Evolutionary conservation across 2,329 filamentous ascomycete species (phyloP), one percentile per base, ranked within the genome.

Genomic region (Claviceps spartinae): DNA sequence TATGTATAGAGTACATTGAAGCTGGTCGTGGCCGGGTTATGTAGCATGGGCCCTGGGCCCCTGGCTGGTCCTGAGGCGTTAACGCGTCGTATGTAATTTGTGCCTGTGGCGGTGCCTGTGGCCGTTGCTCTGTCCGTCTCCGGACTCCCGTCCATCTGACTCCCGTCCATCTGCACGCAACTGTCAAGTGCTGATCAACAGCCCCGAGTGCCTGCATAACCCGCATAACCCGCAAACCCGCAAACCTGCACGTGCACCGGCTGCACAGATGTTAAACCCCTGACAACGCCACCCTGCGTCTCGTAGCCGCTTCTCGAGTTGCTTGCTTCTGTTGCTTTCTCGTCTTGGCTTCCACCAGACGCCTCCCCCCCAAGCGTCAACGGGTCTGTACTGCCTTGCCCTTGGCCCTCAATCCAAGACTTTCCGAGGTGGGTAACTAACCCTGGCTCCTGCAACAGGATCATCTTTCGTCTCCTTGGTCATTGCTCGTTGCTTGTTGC

Each of bases 251-350:
- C 42, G 18, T 49, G 47, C 38, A 34, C 47, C 16, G n/a, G 37
- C 47, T 37, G 30, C 36, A n/a, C 13, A 18, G 11, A 30, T 34
- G 6, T 22, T 37, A 43, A 47, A 53, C 48, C 52, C 52, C 52
- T 53, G 52, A 45, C 48, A 53, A 53, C 52, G 52, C 52, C 52
- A 47, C 48, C 20, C 46, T 48, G 46, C 20, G 46, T n/a, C 46
- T 48, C n/a, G 18, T 20, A 8, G 45, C 22, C n/a, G 26, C 26
- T 30, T 30, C 26, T 30, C 26, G 8, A 30, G 26, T 30, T 30
- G 26, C 26, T 30, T 30, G 26, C 26, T 30, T 30, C 26, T 30
- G 26, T 9, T 30, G 26, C 26, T 30, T 30, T 30, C 26, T 30
- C 26, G 8, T 30, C 8, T 3, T 30, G 26, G 26, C 26, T 9